phyloP scores from a whole-genome alignment of 768 basidiomycete species.

The Suillus decipiens region DNA sequence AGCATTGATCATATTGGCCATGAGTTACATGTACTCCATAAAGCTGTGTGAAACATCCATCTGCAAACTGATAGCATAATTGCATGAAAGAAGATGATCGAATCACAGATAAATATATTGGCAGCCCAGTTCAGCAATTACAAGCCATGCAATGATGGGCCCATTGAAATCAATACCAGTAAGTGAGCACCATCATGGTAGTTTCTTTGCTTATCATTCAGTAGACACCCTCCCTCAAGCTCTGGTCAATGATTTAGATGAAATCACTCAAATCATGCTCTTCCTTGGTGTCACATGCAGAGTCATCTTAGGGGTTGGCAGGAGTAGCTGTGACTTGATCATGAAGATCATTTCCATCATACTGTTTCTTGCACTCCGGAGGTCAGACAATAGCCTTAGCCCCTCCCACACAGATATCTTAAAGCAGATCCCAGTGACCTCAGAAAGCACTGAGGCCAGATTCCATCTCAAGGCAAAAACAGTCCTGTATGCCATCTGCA shows the following conservation, averaged over 20 bases:
- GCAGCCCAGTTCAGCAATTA: neutral
- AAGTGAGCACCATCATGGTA: neutral
- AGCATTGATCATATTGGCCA: neutral
- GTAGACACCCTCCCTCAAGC: neutral
- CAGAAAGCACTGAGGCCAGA: too few relatives aligned
- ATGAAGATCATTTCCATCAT: constrained; percentile 2
- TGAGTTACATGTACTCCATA: neutral
- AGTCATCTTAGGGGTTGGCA: constrained; percentile 21
- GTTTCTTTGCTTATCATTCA: neutral
- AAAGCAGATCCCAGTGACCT: neutral
- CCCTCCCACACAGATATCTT: constrained; percentile 2
- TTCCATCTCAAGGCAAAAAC: too few relatives aligned
- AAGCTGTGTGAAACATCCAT: neutral
- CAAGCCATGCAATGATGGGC: neutral
- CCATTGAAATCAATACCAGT: neutral
- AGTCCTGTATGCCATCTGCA: too few relatives aligned
- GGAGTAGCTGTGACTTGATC: constrained; percentile 10
- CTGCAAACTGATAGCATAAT: neutral
- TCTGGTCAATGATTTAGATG: neutral
- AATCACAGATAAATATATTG: neutral
- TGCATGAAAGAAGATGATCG: neutral
- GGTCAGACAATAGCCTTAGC: neutral
- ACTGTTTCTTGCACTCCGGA: neutral
- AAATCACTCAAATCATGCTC: neutral
- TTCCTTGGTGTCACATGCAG: neutral